Evolutionary conservation across 2,329 filamentous ascomycete genomes (phyloP).

Genomic region (Neonectria hederae): DNA sequence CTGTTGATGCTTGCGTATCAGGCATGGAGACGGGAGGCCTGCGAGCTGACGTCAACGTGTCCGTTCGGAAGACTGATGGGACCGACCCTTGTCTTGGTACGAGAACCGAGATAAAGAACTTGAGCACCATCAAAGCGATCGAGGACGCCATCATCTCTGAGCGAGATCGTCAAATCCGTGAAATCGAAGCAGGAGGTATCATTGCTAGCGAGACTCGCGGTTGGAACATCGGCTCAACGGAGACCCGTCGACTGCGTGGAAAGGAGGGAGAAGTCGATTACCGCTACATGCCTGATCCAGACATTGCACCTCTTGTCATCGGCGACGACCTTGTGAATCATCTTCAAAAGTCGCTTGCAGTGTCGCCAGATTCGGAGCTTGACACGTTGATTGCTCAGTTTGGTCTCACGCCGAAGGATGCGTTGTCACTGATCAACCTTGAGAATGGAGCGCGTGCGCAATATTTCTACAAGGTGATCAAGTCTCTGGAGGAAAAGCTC

Average conservation of each 20-base stretch:
- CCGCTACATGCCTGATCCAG: slow-evolving; percentile 97
- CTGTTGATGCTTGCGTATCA: slow-evolving; percentile 84
- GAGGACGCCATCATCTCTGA: slow-evolving; percentile 95
- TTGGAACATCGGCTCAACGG: slow-evolving; percentile 85
- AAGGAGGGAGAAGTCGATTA: slow-evolving; percentile 99
- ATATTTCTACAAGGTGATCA: slow-evolving; percentile 78
- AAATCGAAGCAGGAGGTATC: slow-evolving; percentile 78
- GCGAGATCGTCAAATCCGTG: slow-evolving; percentile 83
- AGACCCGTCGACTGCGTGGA: slow-evolving; percentile 82
- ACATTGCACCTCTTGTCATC: slow-evolving; percentile 83
- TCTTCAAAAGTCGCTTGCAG: slow-evolving; percentile 71
- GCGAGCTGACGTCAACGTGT: slow-evolving; percentile 95
- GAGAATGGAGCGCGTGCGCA: slow-evolving; percentile 83
- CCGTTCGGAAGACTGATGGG: slow-evolving; percentile 71
- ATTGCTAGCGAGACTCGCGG: slow-evolving; percentile 90
- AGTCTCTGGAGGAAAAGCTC: slow-evolving; percentile 51
- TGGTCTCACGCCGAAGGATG: slow-evolving; percentile 81
- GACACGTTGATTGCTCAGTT: slow-evolving; percentile 69
- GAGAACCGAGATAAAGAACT: slow-evolving; percentile 95
- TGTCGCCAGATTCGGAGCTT: slow-evolving; percentile 76
- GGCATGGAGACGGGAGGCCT: slow-evolving; percentile 95
- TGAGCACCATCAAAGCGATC: slow-evolving; percentile 93
- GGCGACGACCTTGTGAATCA: slow-evolving; percentile 73
- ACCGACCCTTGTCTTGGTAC: slow-evolving; percentile 70
- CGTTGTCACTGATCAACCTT: slow-evolving; percentile 78